A percentile compares a stretch with the other conserved stretches of the same genome.
phyloP scores from a whole-genome alignment of 1,139 yeast genomes.

The Kurtzmaniella quercitrusa region DNA sequence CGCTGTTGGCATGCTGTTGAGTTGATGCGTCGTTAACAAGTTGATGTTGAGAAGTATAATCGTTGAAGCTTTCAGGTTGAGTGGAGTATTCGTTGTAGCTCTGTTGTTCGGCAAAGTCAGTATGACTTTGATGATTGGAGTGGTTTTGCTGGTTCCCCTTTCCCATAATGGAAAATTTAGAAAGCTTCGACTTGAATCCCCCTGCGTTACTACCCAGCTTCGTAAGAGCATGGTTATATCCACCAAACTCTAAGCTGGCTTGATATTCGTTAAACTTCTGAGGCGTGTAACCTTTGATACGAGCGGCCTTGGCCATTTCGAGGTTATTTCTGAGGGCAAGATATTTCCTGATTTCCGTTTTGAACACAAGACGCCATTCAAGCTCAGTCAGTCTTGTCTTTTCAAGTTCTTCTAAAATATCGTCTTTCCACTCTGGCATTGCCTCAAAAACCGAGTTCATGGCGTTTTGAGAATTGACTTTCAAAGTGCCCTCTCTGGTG shows the following conservation, averaged over 20 bases:
- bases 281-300: conserved; percentile 29
- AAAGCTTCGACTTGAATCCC: background rate
- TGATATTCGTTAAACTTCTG: conserved; percentile 31
- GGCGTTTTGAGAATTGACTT: conserved; percentile 23
- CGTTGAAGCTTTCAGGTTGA: too few species aligned
- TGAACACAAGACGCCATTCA: conserved; percentile 31
- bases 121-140: background rate
- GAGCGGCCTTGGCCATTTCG: conserved; percentile 26
- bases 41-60: too few species aligned
- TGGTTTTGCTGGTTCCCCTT: background rate
- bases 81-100: background rate
- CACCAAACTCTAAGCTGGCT: conserved; percentile 43
- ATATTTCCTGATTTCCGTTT: conserved; percentile 29
- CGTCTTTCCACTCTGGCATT: conserved; percentile 34
- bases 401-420: conserved; percentile 27
- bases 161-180: background rate
- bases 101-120: too few species aligned
- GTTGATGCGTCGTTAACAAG: too few species aligned
- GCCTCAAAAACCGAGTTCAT: conserved; percentile 22
- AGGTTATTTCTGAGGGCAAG: conserved; percentile 26
- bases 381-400: conserved; percentile 26
- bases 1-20: too few species aligned
- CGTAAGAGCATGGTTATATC: conserved; percentile 32
- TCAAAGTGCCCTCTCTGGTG: conserved; percentile 30
- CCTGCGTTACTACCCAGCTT: conserved; percentile 14